A percentile compares a stretch with the other conserved stretches of the same genome.
These are phyloP conservation scores for Lachancea quebecensis DNA, from an alignment of 805 yeast genomes.

Conservation along the genomic window DNA sequence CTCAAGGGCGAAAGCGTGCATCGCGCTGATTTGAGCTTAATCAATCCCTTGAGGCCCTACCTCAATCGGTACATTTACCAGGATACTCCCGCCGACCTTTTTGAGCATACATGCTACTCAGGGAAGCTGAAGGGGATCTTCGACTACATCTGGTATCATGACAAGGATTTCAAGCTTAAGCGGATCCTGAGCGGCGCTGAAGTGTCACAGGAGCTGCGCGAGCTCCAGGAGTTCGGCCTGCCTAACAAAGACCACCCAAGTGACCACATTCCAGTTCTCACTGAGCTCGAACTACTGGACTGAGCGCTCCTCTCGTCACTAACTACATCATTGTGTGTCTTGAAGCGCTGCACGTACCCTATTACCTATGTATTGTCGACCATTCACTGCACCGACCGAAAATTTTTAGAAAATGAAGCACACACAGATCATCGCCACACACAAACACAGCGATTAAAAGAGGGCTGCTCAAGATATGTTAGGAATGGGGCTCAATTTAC, in stretches of 20 bases:
- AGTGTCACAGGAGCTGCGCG: slow-evolving; percentile 23
- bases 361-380: too few relatives aligned
- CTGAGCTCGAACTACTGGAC: slow-evolving; percentile 30
- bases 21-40: slow-evolving; percentile 23
- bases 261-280: slow-evolving; percentile 41
- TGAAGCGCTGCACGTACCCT: too few relatives aligned
- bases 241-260: slow-evolving; percentile 58
- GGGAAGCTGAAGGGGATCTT: slow-evolving; percentile 44
- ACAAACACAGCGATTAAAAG: too few relatives aligned
- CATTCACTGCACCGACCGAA: too few relatives aligned
- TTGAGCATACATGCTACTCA: slow-evolving; percentile 42
- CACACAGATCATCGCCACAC: too few relatives aligned
- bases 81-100: slow-evolving; percentile 25
- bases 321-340: too few relatives aligned
- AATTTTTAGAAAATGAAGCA: too few relatives aligned
- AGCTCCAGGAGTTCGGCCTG: slow-evolving; percentile 33
- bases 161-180: slow-evolving; percentile 34
- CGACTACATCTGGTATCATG: slow-evolving; percentile 52
- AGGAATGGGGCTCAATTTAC: neutral
- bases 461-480: neutral
- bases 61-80: slow-evolving; percentile 30
- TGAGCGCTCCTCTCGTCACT: neutral
- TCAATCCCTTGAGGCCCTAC: slow-evolving; percentile 29
- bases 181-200: slow-evolving; percentile 45
- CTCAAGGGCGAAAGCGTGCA: slow-evolving; percentile 31